These are phyloP conservation scores for Akanthomyces dipterigenus DNA, from an alignment of 2,329 filamentous ascomycete species.

Conservation along the genomic window DNA sequence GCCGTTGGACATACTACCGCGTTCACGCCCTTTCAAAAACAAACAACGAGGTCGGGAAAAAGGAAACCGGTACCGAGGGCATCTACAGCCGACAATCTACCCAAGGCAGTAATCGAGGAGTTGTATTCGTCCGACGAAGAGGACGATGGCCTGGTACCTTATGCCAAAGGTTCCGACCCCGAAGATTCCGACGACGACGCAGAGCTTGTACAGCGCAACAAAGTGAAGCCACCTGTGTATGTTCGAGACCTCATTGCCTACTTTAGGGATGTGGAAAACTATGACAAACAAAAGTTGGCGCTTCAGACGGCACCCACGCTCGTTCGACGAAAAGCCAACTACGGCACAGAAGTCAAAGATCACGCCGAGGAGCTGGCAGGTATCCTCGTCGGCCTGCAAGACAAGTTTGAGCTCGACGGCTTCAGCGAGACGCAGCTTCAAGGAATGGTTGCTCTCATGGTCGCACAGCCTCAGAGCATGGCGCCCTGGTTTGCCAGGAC, in stretches of 20 bases:
- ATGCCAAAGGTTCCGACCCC: constrained; percentile 79
- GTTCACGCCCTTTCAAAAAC: constrained; percentile 12
- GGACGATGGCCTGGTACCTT: constrained; percentile 64
- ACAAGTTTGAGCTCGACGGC: constrained; percentile 73
- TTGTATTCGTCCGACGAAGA: constrained; percentile 54
- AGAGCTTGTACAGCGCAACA: constrained; percentile 76
- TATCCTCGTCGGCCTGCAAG: constrained; percentile 70
- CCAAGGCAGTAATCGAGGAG: constrained; percentile 56
- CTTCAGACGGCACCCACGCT: constrained; percentile 69
- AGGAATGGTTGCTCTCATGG: constrained; percentile 72
- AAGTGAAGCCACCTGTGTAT: constrained; percentile 80
- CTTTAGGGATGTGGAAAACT: constrained; percentile 73
- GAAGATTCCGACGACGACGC: constrained; percentile 94
- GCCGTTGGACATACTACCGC: background rate
- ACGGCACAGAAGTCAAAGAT: constrained; percentile 80
- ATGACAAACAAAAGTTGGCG: constrained; percentile 76
- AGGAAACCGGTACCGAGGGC: constrained; percentile 24
- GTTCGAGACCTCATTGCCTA: constrained; percentile 76
- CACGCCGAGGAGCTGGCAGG: constrained; percentile 76
- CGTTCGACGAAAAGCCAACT: constrained; percentile 81
- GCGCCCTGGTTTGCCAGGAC: constrained; percentile 77
- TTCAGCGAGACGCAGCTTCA: constrained; percentile 73
- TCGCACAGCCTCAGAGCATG: constrained; percentile 70
- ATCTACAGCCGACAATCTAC: constrained; percentile 22
- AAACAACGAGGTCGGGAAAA: constrained; percentile 19